Conservation (phyloP, 192 early-diverging fungal genomes). For the Linnemannia schmuckeri region DNA sequence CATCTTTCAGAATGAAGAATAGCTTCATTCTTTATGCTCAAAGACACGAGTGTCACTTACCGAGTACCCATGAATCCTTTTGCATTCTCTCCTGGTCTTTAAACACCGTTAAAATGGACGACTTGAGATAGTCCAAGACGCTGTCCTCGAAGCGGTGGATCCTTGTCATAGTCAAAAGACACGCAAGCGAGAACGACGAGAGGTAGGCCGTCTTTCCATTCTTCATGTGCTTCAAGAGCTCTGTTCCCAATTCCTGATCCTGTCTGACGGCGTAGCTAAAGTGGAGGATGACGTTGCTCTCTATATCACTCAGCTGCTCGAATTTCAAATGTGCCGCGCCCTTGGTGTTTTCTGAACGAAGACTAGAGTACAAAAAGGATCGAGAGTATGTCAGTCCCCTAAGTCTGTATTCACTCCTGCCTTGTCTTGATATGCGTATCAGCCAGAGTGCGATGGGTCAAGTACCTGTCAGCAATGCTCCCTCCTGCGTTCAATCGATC, state of each 20-base stretch:
- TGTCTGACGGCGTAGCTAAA: slow-evolving; percentile 80
- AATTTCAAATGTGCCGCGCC: slow-evolving; percentile 32
- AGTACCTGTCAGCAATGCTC: slow-evolving; percentile 21
- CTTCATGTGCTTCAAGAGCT: slow-evolving; percentile 68
- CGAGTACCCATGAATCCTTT: slow-evolving; percentile 58
- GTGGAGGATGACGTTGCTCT: slow-evolving; percentile 80
- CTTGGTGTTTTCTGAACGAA: slow-evolving; percentile 36
- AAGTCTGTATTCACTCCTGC: slow-evolving; percentile 6
- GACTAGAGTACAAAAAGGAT: slow-evolving; percentile 20
- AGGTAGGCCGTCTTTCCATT: slow-evolving; percentile 55
- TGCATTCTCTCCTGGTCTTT: slow-evolving; percentile 63
- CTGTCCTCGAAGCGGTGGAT: slow-evolving; percentile 79
- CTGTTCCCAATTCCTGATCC: slow-evolving; percentile 72
- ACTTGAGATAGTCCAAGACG: slow-evolving; percentile 68
- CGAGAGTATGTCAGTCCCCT: slow-evolving; percentile 27
- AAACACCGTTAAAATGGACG: slow-evolving; percentile 56
- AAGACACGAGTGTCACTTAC: not conserved
- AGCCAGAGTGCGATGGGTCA: not conserved
- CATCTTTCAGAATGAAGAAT: not conserved
- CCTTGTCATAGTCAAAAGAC: slow-evolving; percentile 74
- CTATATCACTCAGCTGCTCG: slow-evolving; percentile 65
- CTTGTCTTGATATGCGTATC: not conserved
- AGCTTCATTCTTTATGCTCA: not conserved
- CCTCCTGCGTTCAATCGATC: slow-evolving; percentile 62
- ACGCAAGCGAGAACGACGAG: slow-evolving; percentile 75